Evolutionary conservation across 2,329 filamentous ascomycete genomes (phyloP), one percentile per base, ranked within the genome.

Genomic region (Tolypocladium tundrense): DNA sequence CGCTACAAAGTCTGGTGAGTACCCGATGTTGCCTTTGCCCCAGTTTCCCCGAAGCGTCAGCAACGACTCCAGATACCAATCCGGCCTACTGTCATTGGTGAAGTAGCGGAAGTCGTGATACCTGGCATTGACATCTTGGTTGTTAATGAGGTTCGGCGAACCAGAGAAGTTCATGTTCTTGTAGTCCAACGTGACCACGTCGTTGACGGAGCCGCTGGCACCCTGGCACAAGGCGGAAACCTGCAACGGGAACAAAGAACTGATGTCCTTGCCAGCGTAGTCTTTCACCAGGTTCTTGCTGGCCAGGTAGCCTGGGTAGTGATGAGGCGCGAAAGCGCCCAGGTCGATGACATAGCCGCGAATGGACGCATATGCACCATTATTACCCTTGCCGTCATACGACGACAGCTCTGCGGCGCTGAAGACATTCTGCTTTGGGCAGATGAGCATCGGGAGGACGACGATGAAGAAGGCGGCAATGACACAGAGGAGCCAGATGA

Each of bases 61-160:
- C 82, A 97, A 91, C 70, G 92, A 86, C 74, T 99, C 90, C 58
- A 81, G 87, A 75, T 93, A 97, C 94, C 94, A 99, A 69, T 96
- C 91, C 2, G 87, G 85, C 13, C 92, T 87, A 55, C 82, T 87
- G 68, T 96, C 90, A 63, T 91, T 90, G 40, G 83, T 90, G 68
- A 84, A 91, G 68, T 82, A 85, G 59, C 94, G 86, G 83, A 99
- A 99, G 70, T 99, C 94, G 68, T 99, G 94, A 70, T 95, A 99
- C 61, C 83, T 77, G 27, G 85, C 77, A 67, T 97, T 96, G 27
- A 79, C 63, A 67, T 97, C 92, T 4, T 81, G 79, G 37, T 73
- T 77, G 66, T 80, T 85, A 69, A 91, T 81, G 31, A 88, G 76
- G 27, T 76, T 82, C 24, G 86, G 83, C 14, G 84, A 81, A 21